These are phyloP conservation scores for Patellifolia procumbens DNA, from an alignment of 179 eudicot species.

Conservation along the genomic window DNA sequence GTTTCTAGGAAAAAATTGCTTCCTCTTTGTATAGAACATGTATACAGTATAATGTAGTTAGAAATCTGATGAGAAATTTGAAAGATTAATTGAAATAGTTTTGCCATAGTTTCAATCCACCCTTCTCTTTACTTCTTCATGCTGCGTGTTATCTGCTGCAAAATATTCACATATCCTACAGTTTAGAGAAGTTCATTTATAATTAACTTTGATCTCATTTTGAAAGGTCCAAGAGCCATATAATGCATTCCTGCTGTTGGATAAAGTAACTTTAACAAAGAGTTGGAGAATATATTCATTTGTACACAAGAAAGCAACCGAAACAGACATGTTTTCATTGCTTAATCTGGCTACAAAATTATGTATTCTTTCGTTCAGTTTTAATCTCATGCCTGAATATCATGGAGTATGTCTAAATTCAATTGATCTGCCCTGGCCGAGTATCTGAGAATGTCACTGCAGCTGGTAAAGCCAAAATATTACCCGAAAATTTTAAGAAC, in stretches of 20 bases:
- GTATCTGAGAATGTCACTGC: background rate
- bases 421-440: background rate
- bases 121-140: background rate
- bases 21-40: background rate
- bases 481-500: background rate
- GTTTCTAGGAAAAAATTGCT: conserved; percentile 6
- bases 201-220: background rate
- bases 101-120: background rate
- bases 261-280: background rate
- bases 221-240: background rate
- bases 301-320: background rate
- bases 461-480: background rate
- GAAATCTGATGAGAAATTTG: background rate
- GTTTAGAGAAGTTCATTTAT: background rate
- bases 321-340: background rate
- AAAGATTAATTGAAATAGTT: background rate
- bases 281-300: background rate
- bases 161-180: background rate
- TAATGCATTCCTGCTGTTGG: background rate
- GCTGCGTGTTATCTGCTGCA: background rate
- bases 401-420: background rate
- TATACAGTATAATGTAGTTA: background rate
- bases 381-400: too few relatives aligned
- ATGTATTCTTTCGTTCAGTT: background rate
- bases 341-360: background rate